phyloP scores from a whole-genome alignment of 805 yeast species.

The Candida sphagnicola region DNA sequence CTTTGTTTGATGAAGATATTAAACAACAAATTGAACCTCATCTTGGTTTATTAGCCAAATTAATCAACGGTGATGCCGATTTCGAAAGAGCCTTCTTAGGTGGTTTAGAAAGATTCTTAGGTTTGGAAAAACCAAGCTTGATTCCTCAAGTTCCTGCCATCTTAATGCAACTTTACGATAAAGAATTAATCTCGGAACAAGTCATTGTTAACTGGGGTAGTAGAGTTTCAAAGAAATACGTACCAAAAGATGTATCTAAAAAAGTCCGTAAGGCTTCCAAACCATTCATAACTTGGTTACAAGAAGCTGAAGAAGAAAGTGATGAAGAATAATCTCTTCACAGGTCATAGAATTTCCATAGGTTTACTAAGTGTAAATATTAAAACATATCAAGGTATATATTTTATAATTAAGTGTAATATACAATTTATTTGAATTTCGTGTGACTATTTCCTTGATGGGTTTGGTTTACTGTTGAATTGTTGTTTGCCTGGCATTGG shows the following conservation, averaged over 20 bases:
- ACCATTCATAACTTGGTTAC: slow-evolving; percentile 92
- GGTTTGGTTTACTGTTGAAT: slow-evolving; percentile 9
- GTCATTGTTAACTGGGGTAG: slow-evolving; percentile 81
- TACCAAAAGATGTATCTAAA: slow-evolving; percentile 86
- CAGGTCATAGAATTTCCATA: too few species aligned
- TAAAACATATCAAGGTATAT: too few species aligned
- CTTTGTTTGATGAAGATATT: slow-evolving; percentile 75
- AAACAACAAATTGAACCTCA: slow-evolving; percentile 70
- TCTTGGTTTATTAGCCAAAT: slow-evolving; percentile 76
- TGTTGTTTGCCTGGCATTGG: too few species aligned
- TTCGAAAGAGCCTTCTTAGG: slow-evolving; percentile 90
- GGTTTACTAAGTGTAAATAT: neutral
- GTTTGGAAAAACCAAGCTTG: slow-evolving; percentile 68
- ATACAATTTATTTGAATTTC: neutral
- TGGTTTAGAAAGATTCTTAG: slow-evolving; percentile 91
- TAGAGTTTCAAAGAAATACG: slow-evolving; percentile 87
- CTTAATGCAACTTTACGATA: slow-evolving; percentile 74
- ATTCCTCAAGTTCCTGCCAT: slow-evolving; percentile 76
- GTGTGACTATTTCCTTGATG: slow-evolving; percentile 12
- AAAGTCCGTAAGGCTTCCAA: slow-evolving; percentile 95
- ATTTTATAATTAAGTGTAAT: neutral
- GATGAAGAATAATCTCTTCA: slow-evolving; percentile 46
- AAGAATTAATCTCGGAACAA: slow-evolving; percentile 82
- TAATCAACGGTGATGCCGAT: slow-evolving; percentile 55
- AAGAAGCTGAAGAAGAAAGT: slow-evolving; percentile 83